Evolutionary conservation across 2,329 filamentous ascomycete genomes (phyloP), one percentile per base, ranked within the genome.

Genomic region (Xylaria sp.): DNA sequence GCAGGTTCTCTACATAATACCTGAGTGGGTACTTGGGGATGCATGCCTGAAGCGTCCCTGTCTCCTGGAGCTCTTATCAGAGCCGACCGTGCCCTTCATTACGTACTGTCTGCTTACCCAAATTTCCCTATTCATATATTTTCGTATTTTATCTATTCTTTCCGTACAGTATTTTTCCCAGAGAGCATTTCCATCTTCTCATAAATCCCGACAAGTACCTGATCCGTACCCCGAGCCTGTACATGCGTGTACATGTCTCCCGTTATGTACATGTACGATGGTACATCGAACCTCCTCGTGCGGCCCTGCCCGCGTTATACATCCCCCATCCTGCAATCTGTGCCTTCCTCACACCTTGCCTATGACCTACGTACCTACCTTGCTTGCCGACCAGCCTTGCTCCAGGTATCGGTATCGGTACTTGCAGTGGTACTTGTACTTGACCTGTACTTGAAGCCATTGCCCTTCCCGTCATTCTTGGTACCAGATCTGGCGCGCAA

Each of bases 21-120:
- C 53, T 56, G 58, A 59, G 62, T 59, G 59, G 62, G 57, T 62
- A 60, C 58, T 50, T 49, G 8, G 42, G 37, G 30, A 55, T 55
- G 54, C 59, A 54, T 42, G 48, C 55, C 54, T n/a, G 53, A 30
- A 60, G 55, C 55, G 63, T 65, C 59, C 63, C 63, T 63, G 57
- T 57, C 63, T 63, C 56, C 55, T 57, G 63, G 61, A 61, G 61
- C 58, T 54, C 54, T 56, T 53, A 55, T 63, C 53, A 46, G 58
- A 57, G 51, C 57, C 51, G 57, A 54, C 50, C 9, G 23, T 18
- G 9, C 48, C 9, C 37, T 30, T 30, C 23, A 42, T 13, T 42
- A 42, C 37, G 13, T 42, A 42, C 9, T 42, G 37, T 42, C 37
- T 54, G 52, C 18, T 42, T 42, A 42, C 52, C n/a, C 42, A 46